These are phyloP conservation scores for Larix sibirica DNA, from an alignment of 83 land plant species.

Conservation along the genomic window DNA sequence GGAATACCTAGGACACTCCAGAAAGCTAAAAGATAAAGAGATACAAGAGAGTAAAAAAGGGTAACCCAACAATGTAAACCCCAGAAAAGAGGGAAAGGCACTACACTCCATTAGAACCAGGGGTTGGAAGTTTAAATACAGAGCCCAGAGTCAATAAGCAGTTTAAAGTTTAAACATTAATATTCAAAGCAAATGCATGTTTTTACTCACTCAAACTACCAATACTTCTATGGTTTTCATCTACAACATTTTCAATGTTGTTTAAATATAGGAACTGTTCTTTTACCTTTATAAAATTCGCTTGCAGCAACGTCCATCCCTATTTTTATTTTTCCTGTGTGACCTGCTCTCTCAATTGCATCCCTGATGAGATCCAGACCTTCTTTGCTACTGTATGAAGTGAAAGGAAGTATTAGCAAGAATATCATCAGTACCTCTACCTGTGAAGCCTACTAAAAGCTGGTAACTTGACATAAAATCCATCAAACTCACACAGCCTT, in stretches of 20 bases:
- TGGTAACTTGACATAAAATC: background rate
- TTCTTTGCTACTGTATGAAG: slow-evolving; percentile 60
- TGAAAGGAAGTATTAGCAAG: background rate
- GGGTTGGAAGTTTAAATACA: background rate
- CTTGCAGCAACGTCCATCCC: slow-evolving; percentile 96
- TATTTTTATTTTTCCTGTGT: slow-evolving; percentile 82
- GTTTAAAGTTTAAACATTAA: background rate
- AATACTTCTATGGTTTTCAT: background rate
- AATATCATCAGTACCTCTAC: background rate
- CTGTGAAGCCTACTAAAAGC: background rate
- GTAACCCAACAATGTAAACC: background rate
- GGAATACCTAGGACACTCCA: too few relatives aligned
- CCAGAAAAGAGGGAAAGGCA: background rate
- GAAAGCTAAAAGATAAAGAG: too few relatives aligned
- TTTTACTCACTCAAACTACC: background rate
- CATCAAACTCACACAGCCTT: background rate
- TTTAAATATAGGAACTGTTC: too few relatives aligned
- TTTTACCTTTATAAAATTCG: slow-evolving; percentile 86
- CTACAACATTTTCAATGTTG: background rate
- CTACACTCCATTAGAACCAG: too few relatives aligned
- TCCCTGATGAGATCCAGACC: slow-evolving; percentile 91
- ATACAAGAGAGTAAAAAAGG: background rate
- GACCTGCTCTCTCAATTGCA: slow-evolving; percentile 93
- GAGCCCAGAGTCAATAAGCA: background rate
- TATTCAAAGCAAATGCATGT: slow-evolving; percentile 5